These are phyloP conservation scores for Phylloporus sp. DNA, from an alignment of 768 basidiomycete genomes.

Conservation along the genomic window DNA sequence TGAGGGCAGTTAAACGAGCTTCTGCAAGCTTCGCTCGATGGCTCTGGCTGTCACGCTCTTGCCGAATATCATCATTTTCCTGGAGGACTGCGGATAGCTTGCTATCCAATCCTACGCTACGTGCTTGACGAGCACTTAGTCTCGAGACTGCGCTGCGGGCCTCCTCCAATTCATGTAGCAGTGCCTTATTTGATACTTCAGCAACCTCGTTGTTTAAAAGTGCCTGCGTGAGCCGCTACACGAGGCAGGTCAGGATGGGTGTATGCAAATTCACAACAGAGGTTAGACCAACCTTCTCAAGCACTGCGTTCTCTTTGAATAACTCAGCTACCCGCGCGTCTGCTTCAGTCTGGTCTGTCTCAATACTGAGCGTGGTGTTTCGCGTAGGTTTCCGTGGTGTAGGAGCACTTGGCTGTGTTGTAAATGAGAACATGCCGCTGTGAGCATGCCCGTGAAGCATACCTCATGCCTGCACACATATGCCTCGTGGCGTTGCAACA, in stretches of 20 bases:
- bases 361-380: conserved; percentile 7
- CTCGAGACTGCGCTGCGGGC: conserved; percentile 63
- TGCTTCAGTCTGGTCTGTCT: conserved; percentile 21
- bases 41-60: conserved; percentile 72
- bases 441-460: conserved; percentile 20
- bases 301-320: conserved; percentile 53
- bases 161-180: conserved; percentile 72
- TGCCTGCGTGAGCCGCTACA: conserved; percentile 72
- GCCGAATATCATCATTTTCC: conserved; percentile 79
- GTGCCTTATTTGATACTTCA: conserved; percentile 72
- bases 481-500: conserved; percentile 82
- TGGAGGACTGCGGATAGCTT: conserved; percentile 60
- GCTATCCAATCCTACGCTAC: conserved; percentile 67
- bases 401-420: conserved; percentile 16
- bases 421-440: conserved; percentile 8
- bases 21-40: conserved; percentile 69
- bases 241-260: conserved; percentile 6
- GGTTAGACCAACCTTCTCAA: conserved; percentile 41
- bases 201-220: conserved; percentile 77
- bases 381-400: conserved; percentile 12
- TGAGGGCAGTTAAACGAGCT: conserved; percentile 55
- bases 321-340: conserved; percentile 35
- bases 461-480: conserved; percentile 75
- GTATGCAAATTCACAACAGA: background rate
- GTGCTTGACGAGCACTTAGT: conserved; percentile 64